Base-by-base conservation (phyloP, 768 basidiomycete genomes). In the Russula earlei region DNA sequence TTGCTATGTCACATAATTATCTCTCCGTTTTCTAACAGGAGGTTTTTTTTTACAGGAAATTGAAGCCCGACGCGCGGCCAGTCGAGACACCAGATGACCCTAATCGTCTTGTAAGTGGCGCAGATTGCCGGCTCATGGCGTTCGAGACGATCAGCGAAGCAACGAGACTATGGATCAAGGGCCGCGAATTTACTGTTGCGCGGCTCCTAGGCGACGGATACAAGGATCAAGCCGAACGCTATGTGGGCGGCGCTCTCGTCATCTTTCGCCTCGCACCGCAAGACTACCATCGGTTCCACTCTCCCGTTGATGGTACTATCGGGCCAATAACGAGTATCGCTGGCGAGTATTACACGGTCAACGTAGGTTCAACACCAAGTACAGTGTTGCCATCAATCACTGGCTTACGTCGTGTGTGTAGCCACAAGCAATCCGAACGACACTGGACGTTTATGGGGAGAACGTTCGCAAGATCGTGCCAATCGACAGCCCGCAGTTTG, bases 311-410 rank as follows among this genome's bases (percentile, higher is more conserved):
- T 58, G 92, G 93, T 0, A 80, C 68, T 36, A 80, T 98, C 27
- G 94, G 93, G 17, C 74, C 74, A 33, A 91, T 93, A 82, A 83
- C 80, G 6, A 78, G 87, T 64, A 87, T 97, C 52, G 62, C 82
- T 3, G 95, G 95, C 6, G 91, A 95, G 65, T 97, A 96, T 70
- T 98, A 96, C 70, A 97, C 96, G 0, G 95, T 96, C 59, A 95
- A 93, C 54, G 87, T 88, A 61, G 48, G 81, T 5, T 31, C 72
- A 14, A 34, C 47, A n/a, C n/a, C n/a, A n/a, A n/a, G 42, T 19
- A 11, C 14, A 38, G 12, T 31, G 10, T 27, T 19, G 11, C 14
- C 12, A 20, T 20, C 29, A 44, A 47, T n/a, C 55, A 11, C 7
- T 25, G 22, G 27, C 24, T 58, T 25, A 24, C 31, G 14, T 27